These are phyloP conservation scores for Yamadazyma epiphylla DNA, from an alignment of 1,139 yeast species.

Conservation along the genomic window DNA sequence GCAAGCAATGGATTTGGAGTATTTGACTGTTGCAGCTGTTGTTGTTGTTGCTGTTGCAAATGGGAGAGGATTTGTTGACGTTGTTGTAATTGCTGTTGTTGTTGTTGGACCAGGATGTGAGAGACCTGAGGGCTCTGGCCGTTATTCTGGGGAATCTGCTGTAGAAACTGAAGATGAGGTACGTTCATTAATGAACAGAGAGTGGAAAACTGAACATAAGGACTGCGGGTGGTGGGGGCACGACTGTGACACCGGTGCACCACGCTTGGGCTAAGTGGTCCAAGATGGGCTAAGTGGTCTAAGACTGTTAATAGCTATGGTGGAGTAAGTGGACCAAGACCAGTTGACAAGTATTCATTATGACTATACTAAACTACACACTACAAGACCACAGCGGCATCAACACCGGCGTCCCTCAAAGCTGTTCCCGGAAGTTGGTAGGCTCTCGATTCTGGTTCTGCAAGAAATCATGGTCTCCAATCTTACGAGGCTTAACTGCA, in stretches of 20 bases:
- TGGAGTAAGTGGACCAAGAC: background rate
- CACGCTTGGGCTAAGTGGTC: too few species aligned
- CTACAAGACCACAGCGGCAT: too few species aligned
- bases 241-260: background rate
- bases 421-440: constrained; percentile 23
- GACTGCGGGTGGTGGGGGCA: background rate
- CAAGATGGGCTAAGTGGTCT: too few species aligned
- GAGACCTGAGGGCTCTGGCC: constrained; percentile 35
- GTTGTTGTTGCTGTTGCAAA: constrained; percentile 27
- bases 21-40: constrained; percentile 18
- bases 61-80: constrained; percentile 39
- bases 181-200: constrained; percentile 22
- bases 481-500: constrained; percentile 41
- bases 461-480: constrained; percentile 45
- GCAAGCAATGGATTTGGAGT: constrained; percentile 28
- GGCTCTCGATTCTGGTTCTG: constrained; percentile 19
- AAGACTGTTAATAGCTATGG: too few species aligned
- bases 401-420: background rate
- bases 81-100: constrained; percentile 38
- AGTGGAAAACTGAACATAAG: background rate
- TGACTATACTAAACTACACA: too few species aligned
- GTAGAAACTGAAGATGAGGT: constrained; percentile 45
- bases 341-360: too few species aligned
- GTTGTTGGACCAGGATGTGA: constrained; percentile 35
- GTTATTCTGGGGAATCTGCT: constrained; percentile 26